These are phyloP conservation scores for Leccinum griseonigrum DNA, from an alignment of 1,284 basidiomycete genomes.

Conservation along the genomic window DNA sequence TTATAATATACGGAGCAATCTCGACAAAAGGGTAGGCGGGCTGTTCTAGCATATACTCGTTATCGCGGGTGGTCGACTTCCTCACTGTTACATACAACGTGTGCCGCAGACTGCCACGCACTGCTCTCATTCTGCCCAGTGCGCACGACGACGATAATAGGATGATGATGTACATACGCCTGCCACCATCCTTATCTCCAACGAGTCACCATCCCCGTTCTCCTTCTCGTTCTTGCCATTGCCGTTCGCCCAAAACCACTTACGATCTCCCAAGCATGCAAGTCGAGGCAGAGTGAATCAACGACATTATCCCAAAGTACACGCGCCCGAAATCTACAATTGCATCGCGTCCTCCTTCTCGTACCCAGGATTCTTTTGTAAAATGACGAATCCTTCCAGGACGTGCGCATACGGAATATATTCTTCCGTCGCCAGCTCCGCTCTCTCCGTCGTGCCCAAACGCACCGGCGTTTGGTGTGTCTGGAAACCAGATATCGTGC, in stretches of 20 bases:
- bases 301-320: constrained; percentile 6
- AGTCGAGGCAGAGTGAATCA: neutral
- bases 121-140: too few species aligned
- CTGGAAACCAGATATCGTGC: constrained; percentile 94
- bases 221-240: too few species aligned
- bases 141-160: too few species aligned
- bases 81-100: too few species aligned
- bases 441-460: constrained; percentile 89
- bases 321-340: constrained; percentile 38
- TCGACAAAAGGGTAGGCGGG: too few species aligned
- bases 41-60: too few species aligned
- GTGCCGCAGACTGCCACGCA: too few species aligned
- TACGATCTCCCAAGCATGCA: neutral
- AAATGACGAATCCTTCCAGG: constrained; percentile 86
- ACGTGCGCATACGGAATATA: constrained; percentile 89
- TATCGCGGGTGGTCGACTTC: too few species aligned
- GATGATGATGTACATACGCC: too few species aligned
- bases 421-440: constrained; percentile 96
- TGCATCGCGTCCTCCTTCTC: constrained; percentile 84
- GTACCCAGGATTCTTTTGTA: constrained; percentile 86
- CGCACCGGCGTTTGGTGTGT: constrained; percentile 97
- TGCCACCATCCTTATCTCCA: too few species aligned
- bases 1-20: too few species aligned
- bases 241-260: neutral
- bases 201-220: too few species aligned